These are phyloP conservation scores for Mycena filopes DNA, from an alignment of 768 basidiomycete genomes.

Conservation along the genomic window DNA sequence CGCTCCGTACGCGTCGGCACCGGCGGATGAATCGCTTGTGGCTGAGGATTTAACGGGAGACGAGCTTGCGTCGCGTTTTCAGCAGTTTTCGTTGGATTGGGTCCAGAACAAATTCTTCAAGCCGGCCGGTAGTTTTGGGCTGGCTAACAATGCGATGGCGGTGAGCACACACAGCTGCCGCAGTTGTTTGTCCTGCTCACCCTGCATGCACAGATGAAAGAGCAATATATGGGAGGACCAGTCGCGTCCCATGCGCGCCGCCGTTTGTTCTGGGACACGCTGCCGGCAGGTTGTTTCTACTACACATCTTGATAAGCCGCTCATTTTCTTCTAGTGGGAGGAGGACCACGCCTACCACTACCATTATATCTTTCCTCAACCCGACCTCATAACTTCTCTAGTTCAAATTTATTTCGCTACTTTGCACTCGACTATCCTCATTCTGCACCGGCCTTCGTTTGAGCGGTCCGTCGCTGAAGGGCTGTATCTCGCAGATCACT, in stretches of 20 bases:
- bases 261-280: slow-evolving; percentile 1
- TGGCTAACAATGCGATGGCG: slow-evolving; percentile 21
- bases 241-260: neutral
- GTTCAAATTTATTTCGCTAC: slow-evolving; percentile 61
- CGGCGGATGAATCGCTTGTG: neutral
- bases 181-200: neutral
- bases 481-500: slow-evolving; percentile 51
- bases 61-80: slow-evolving; percentile 22
- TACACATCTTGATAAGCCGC: neutral
- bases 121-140: slow-evolving; percentile 22
- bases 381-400: slow-evolving; percentile 51
- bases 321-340: slow-evolving; percentile 27
- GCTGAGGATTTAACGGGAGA: neutral
- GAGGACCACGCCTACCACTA: slow-evolving; percentile 5
- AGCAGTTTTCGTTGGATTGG: neutral
- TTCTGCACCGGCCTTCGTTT: slow-evolving; percentile 45
- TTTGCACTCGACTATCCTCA: slow-evolving; percentile 53
- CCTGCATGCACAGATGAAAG: slow-evolving; percentile 14
- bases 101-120: slow-evolving; percentile 8
- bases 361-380: slow-evolving; percentile 43
- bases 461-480: slow-evolving; percentile 26
- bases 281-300: slow-evolving; percentile 11
- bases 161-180: neutral
- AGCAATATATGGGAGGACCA: slow-evolving; percentile 1
- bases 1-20: neutral